These are phyloP conservation scores for Cyathus striatus DNA, from an alignment of 768 basidiomycete genomes.

Conservation along the genomic window DNA sequence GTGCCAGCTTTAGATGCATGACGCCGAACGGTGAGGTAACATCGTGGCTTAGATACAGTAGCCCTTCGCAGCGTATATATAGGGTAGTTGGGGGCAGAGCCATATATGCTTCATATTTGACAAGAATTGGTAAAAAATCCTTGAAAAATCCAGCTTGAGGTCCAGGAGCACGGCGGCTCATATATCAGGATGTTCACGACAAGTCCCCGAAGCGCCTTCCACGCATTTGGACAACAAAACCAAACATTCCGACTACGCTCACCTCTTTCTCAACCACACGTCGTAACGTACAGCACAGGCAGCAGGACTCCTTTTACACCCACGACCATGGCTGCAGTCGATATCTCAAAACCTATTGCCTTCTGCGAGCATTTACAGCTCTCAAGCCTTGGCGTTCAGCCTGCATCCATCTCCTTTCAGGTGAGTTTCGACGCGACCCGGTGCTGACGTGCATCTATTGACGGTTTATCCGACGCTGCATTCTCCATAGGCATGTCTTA, in stretches of 20 bases:
- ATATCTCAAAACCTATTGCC: slow-evolving; percentile 71
- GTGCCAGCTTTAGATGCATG: no score
- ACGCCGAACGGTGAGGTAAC: no score
- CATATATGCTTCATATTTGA: no score
- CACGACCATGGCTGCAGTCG: slow-evolving; percentile 38
- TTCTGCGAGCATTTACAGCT: slow-evolving; percentile 93
- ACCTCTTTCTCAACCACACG: slow-evolving; percentile 1
- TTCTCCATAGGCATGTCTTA: slow-evolving; percentile 24
- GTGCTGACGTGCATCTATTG: slow-evolving; percentile 25
- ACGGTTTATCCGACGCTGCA: slow-evolving; percentile 14
- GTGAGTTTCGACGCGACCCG: slow-evolving; percentile 45
- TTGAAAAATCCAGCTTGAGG: no score
- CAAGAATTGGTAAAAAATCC: no score
- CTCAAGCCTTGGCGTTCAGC: slow-evolving; percentile 93
- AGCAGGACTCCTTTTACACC: slow-evolving; percentile 7
- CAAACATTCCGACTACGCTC: slow-evolving; percentile 5
- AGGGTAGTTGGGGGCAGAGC: no score
- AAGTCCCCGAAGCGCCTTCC: no score
- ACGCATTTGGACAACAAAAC: slow-evolving; percentile 10
- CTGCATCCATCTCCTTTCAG: slow-evolving; percentile 96
- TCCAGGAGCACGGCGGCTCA: no score
- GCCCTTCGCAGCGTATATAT: no score
- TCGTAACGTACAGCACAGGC: not conserved
- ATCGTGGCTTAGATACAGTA: no score
- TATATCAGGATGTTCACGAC: no score